Conservation (phyloP, 352 stramenopile genomes). For the Phytophthora sojae region DNA sequence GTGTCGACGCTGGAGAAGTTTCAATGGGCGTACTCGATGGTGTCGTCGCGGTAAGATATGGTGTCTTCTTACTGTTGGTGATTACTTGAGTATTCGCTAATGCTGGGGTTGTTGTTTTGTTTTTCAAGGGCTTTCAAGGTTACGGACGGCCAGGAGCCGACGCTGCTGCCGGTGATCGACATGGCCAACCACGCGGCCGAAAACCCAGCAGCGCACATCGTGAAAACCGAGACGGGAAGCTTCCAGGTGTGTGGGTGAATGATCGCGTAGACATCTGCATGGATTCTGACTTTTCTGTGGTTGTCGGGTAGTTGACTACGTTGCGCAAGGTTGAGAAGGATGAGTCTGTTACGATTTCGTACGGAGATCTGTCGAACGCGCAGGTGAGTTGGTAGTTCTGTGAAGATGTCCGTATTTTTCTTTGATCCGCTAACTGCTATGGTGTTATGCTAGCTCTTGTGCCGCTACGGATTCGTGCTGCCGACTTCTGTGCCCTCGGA, state of each 20-base stretch:
- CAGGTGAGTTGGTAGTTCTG: conserved; percentile 45
- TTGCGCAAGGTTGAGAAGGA: conserved; percentile 51
- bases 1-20: conserved; percentile 54
- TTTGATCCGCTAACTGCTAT: neutral
- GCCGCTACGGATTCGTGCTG: conserved; percentile 77
- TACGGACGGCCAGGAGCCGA: conserved; percentile 49
- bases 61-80: neutral
- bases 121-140: conserved; percentile 54
- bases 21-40: conserved; percentile 70
- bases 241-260: conserved; percentile 51
- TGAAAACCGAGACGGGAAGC: conserved; percentile 43
- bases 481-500: conserved; percentile 46
- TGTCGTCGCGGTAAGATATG: conserved; percentile 64
- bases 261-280: neutral
- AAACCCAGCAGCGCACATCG: conserved; percentile 58
- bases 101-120: neutral
- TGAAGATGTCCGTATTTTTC: neutral
- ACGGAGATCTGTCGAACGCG: conserved; percentile 75
- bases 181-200: conserved; percentile 75
- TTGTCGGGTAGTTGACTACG: conserved; percentile 49
- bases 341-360: conserved; percentile 73
- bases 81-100: neutral
- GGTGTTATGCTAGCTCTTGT: conserved; percentile 53
- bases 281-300: neutral
- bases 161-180: conserved; percentile 77